Base-by-base conservation (phyloP, 2,329 filamentous ascomycete species). In the Phialemoniopsis sp. region DNA sequence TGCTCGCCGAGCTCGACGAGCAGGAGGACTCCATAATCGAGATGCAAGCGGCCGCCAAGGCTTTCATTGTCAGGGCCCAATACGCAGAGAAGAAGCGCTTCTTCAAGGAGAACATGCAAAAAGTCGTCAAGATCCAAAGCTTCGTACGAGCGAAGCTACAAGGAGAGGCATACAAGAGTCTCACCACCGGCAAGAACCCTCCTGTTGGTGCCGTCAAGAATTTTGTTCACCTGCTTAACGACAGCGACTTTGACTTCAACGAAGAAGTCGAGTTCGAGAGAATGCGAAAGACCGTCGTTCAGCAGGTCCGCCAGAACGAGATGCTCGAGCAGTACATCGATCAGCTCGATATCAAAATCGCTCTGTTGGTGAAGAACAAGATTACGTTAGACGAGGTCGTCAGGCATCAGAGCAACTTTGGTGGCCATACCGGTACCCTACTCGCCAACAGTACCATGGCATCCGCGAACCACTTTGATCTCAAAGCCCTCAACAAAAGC, bases 171-270 rank as follows among this genome's bases (percentile, higher is more conserved):
- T 98, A 98, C 72, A 96, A 95, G 76, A 95, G 88, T 58, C 73
- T 98, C 48, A 97, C 90, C 3, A 90, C 82, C 26, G 94, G 93
- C 44, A 96, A 95, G 67, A 97, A 97, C 57, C 93, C 93, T 17
- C 93, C 93, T 1, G 89, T 98, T 43, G 89, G 89, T 30, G 95
- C 94, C 1, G 88, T 98, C 57, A 96, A 97, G 70, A 94, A 94
- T 58, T 98, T 98, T 59, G 89, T 98, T 3, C 93, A 98, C 60
- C 74, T 98, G 29, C 80, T 98, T 41, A 98, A 97, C 55, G 93
- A 98, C 63, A 97, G 89, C 54, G 91, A 96, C 56, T 95, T 98
- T 54, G 93, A 98, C 59, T 98, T 98, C 64, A 95, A 98, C 57
- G 91, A 97, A 59, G 93, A 98, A 60, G 84, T 98, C 37, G 93